Percentiles rank a stretch among this genome's conserved stretches.
phyloP scores from a whole-genome alignment of 2,329 filamentous ascomycete genomes.

The Ceratocystis variospora region DNA sequence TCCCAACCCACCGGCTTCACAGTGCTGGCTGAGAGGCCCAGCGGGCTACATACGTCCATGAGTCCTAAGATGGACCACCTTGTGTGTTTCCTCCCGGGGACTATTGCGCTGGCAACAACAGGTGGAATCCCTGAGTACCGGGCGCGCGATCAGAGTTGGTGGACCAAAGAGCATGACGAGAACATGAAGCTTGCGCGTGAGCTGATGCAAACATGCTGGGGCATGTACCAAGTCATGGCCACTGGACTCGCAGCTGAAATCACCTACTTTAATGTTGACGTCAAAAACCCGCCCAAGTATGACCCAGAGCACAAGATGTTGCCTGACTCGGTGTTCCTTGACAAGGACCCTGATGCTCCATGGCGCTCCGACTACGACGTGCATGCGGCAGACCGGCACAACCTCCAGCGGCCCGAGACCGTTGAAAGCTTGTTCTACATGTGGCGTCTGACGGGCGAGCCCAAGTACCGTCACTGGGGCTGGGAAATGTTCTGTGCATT shows the following conservation, averaged over 20 bases:
- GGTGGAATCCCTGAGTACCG: constrained; percentile 61
- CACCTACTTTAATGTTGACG: constrained; percentile 66
- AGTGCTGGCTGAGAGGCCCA: constrained; percentile 75
- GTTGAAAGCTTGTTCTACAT: constrained; percentile 96
- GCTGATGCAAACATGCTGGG: constrained; percentile 94
- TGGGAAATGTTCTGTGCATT: constrained; percentile 98
- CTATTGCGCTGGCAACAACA: constrained; percentile 79
- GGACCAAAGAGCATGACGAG: constrained; percentile 67
- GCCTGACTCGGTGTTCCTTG: constrained; percentile 9
- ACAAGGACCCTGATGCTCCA: constrained; percentile 28
- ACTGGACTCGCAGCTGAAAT: constrained; percentile 94
- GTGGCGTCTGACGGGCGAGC: constrained; percentile 92
- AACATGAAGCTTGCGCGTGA: constrained; percentile 80
- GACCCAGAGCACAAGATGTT: constrained; percentile 25
- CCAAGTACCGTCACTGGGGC: constrained; percentile 84
- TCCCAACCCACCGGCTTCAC: constrained; percentile 67
- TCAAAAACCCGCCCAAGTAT: constrained; percentile 24
- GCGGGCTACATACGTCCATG: constrained; percentile 51
- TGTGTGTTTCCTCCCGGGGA: constrained; percentile 94
- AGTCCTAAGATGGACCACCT: constrained; percentile 95
- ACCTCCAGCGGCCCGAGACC: constrained; percentile 88
- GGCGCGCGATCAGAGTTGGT: constrained; percentile 56
- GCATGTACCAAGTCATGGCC: constrained; percentile 81
- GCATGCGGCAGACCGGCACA: constrained; percentile 73
- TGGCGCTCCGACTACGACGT: constrained; percentile 73